Conservation (phyloP, 2,329 filamentous ascomycete genomes). For the Emmonsiellopsis sp. region DNA sequence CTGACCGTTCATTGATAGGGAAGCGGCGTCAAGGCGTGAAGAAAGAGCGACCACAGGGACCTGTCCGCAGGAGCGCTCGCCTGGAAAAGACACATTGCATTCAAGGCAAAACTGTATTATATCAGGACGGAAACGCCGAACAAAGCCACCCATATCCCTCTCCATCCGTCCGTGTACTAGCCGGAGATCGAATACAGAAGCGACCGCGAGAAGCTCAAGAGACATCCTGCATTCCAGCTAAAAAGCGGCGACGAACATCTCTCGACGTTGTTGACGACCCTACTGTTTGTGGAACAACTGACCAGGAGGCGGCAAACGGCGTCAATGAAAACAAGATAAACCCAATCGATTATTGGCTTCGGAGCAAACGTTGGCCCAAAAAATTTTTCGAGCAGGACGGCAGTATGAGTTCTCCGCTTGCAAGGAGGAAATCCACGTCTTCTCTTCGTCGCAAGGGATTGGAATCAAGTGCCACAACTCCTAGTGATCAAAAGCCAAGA, state of each 20-base stretch:
- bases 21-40: neutral
- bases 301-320: neutral
- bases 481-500: conserved; percentile 32
- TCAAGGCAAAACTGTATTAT: neutral
- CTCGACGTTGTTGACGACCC: neutral
- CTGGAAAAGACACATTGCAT: neutral
- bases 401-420: neutral
- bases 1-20: no score
- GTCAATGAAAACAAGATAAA: neutral
- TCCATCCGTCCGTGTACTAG: neutral
- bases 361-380: neutral
- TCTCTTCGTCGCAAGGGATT: neutral
- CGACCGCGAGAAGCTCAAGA: neutral
- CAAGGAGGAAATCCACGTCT: neutral
- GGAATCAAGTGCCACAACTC: conserved; percentile 15
- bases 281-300: neutral
- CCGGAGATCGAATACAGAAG: neutral
- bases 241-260: neutral
- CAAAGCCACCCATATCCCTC: neutral
- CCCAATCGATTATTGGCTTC: neutral
- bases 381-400: neutral
- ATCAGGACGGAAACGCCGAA: neutral
- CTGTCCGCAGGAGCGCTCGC: neutral
- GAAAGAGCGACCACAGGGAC: neutral
- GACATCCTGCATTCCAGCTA: neutral